Conservation (phyloP, 495 filamentous ascomycete species). For the Ramalina intermedia region DNA sequence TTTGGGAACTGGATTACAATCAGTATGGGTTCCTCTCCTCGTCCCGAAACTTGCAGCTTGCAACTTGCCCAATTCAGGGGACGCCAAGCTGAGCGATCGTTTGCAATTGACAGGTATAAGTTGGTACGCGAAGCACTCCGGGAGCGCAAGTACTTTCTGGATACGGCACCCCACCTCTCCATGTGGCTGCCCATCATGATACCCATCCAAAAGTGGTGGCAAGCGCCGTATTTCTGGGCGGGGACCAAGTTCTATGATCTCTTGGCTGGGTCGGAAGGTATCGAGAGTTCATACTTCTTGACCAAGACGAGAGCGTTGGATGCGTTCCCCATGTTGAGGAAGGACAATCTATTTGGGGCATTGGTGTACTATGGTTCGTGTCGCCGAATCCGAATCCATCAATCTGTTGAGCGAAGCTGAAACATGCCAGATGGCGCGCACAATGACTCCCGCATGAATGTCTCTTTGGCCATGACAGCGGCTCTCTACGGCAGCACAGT, state of each 20-base stretch:
- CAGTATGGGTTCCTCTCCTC: constrained; percentile 38
- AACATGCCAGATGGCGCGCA: constrained; percentile 63
- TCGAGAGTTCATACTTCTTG: constrained; percentile 94
- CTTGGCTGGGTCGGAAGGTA: constrained; percentile 86
- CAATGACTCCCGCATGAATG: constrained; percentile 98
- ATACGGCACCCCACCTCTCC: constrained; percentile 90
- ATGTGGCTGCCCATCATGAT: constrained; percentile 97
- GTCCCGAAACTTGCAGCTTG: background rate
- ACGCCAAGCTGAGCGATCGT: constrained; percentile 7
- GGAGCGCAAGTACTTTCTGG: constrained; percentile 89
- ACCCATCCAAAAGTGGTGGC: constrained; percentile 91
- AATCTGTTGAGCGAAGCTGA: constrained; percentile 6
- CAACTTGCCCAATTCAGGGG: background rate
- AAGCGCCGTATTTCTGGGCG: constrained; percentile 93
- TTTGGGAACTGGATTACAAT: constrained; percentile 91
- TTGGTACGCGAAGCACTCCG: constrained; percentile 90
- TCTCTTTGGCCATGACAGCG: constrained; percentile 88
- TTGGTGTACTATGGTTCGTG: constrained; percentile 79
- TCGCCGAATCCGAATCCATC: background rate
- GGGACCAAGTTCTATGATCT: constrained; percentile 94
- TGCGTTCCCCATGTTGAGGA: constrained; percentile 94
- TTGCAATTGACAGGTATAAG: constrained; percentile 42
- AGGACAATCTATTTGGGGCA: constrained; percentile 70
- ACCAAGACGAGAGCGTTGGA: constrained; percentile 89
- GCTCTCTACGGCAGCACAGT: constrained; percentile 87